Base-by-base conservation (phyloP, 768 basidiomycete species). In the Mycena haematopus region DNA sequence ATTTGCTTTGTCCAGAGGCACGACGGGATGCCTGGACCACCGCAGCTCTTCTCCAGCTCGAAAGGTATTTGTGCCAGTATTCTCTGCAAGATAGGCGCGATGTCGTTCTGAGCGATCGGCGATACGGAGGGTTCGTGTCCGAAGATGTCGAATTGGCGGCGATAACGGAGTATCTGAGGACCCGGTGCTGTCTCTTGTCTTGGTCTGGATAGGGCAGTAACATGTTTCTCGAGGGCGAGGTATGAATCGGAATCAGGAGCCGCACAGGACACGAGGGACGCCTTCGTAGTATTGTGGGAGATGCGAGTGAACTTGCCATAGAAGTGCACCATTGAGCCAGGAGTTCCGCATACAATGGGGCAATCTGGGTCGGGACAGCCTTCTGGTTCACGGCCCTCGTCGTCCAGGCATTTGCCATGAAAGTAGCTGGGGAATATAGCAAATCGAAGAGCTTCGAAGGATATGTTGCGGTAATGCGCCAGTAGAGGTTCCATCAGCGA, bases 301-400 rank as follows among this genome's bases (percentile, higher is more conserved):
- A 88, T 83, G 52, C 68, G 73, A 35, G 74, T 69, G 21, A 92
- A 77, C 29, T 67, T 78, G 9, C 76, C 52, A 74, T 80, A 92
- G 75, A 85, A 89, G 74, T 91, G 89, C 11, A 89, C 82, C 66
- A 93, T 74, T 3, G 90, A 92, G 11, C 91, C 90, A n/a, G 91
- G 89, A 6, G 91, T 92, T 69, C 91, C 90, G 65, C 91, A 92
- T 33, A 91, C 84, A 58, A 91, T 83, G 22, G 89, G 84, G 71
- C 91, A 93, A 69, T 92, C 85, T 36, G 90, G 89, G 66, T 92
- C 90, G 10, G 91, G 91, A 67, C 91, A 92, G 24, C 91, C 91
- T 2, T 75, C 55, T 17, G 90, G 91, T 42, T 89, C 83, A 58
- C 79, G 74, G 44, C 85, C 84, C 46, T 29, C 44, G 29, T 69